These are phyloP conservation scores for Rhododendron simsii DNA, from an alignment of 148 eudicot species.

Conservation along the genomic window DNA sequence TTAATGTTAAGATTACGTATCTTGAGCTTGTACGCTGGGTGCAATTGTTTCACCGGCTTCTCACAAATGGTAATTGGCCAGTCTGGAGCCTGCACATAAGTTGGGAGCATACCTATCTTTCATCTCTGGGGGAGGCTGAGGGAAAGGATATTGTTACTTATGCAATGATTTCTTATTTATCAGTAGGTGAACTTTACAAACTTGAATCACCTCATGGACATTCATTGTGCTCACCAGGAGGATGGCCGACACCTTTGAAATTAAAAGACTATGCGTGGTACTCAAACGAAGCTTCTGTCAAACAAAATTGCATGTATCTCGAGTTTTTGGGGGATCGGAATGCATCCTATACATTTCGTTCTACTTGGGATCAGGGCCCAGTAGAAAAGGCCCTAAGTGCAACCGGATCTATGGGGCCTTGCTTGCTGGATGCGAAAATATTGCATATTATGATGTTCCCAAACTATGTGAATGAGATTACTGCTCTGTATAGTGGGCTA, in stretches of 20 bases:
- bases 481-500: constrained; percentile 13
- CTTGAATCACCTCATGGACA: constrained; percentile 18
- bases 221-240: constrained; percentile 70
- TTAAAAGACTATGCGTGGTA: constrained; percentile 54
- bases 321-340: constrained; percentile 56
- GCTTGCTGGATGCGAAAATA: constrained; percentile 40
- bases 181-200: constrained; percentile 22
- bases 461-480: constrained; percentile 19
- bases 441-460: constrained; percentile 49
- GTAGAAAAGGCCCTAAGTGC: constrained; percentile 21
- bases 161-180: constrained; percentile 42
- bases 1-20: constrained; percentile 52
- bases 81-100: constrained; percentile 77
- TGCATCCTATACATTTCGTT: constrained; percentile 32
- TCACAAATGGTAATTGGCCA: constrained; percentile 61
- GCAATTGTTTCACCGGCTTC: constrained; percentile 74
- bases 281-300: constrained; percentile 62
- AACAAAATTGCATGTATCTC: constrained; percentile 63
- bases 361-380: constrained; percentile 18
- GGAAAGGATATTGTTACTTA: constrained; percentile 55
- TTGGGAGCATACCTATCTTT: constrained; percentile 92
- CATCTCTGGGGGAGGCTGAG: constrained; percentile 69
- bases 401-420: constrained; percentile 17
- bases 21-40: constrained; percentile 93
- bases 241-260: constrained; percentile 75